phyloP scores from a whole-genome alignment of 495 filamentous ascomycete genomes.

The Penicillium bovifimosum region DNA sequence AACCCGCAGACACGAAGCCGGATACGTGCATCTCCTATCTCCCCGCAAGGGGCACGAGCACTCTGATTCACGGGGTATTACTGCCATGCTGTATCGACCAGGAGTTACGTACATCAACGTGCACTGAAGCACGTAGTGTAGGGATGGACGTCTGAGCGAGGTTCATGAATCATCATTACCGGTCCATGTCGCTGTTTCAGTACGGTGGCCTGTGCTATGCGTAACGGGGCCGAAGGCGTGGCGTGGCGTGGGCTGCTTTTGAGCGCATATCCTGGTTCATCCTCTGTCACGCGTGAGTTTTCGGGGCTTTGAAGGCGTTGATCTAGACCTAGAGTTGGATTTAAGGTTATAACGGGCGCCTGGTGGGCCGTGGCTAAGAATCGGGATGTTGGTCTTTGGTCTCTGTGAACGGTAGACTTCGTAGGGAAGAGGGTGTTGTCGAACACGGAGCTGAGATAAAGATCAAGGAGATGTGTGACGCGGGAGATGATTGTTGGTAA shows the following conservation, averaged over 20 bases:
- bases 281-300: background rate
- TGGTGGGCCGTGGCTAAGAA: too few relatives aligned
- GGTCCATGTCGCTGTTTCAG: background rate
- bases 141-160: background rate
- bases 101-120: background rate
- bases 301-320: background rate
- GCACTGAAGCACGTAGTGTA: background rate
- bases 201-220: background rate
- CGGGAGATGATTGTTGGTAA: background rate
- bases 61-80: background rate
- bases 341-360: too few relatives aligned
- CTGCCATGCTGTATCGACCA: background rate
- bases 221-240: background rate
- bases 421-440: too few relatives aligned
- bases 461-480: background rate
- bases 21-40: slow-evolving; percentile 3
- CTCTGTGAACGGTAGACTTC: too few relatives aligned
- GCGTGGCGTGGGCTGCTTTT: background rate
- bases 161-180: background rate
- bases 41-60: background rate
- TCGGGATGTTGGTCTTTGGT: too few relatives aligned
- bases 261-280: slow-evolving; percentile 1
- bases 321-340: background rate
- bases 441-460: background rate
- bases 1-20: background rate